Evolutionary conservation across 305 asterid genomes (phyloP), one percentile per base, ranked within the genome.

Genomic region (Fraxinus albicans): DNA sequence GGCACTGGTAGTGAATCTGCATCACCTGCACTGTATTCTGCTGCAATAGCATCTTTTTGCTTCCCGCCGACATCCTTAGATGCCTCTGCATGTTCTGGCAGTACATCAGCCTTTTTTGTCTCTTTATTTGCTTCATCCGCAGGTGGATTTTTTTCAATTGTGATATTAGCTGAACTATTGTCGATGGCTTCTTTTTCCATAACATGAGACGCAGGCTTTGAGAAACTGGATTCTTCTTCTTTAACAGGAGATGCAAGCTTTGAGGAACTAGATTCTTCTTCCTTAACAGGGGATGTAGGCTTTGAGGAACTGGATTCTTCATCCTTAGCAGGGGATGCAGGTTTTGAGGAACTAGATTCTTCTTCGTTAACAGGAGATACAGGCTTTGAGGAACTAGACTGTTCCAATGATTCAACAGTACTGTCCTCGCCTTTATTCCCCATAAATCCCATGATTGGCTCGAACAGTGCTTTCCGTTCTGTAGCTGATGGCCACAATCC

Each of bases 381-480:
- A 36, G 86, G 36, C 83, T 55, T 72, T 67, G 88, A 80, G 77
- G 86, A 76, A 27, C 85, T 88, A 70, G 84, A 65, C 76, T 87
- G 84, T 80, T 67, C 92, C 78, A 33, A 50, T 31, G 92, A 81
- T 82, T 85, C 95, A 72, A 25, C 73, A 79, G 81, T 79, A 79
- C 78, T 58, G 77, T 84, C 94, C 70, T 29, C 95, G 31, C 86
- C 87, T 86, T 87, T 94, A 70, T 89, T 94, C 86, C 94, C 97
- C 93, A 90, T 88, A 86, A 90, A 90, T 74, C 93, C 87, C 88
- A 88, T 91, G 83, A 92, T 93, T 33, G 94, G 92, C 17, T 90
- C 91, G 81, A 90, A 91, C 78, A 91, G 81, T 25, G 91, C 87
- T 84, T 88, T 91, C 84, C 90, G 84, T 15, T 92, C 94, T 2